Evolutionary conservation across 2,329 filamentous ascomycete genomes (phyloP), one percentile per base, ranked within the genome.

Genomic region (Neofusicoccum sp.): DNA sequence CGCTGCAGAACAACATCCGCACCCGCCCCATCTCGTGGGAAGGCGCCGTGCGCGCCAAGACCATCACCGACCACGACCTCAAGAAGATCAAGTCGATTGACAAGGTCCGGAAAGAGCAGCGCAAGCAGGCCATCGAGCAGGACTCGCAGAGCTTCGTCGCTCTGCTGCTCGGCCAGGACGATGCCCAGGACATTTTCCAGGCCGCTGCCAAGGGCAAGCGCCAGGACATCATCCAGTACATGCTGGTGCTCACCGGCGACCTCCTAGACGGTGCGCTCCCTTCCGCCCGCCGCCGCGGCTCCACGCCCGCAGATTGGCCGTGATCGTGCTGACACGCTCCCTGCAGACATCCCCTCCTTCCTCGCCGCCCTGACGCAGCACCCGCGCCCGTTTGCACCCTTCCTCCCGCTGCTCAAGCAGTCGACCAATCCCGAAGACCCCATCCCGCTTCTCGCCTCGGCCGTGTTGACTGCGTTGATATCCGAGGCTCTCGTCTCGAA

Each of bases 1-100:
- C 92, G 70, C 85, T 97, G 70, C 93, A 97, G 83, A 96, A 92
- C 86, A 98, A 98, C 84, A 97, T 98, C 77, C 92, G 95, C 75
- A 90, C 92, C 74, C 88, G 95, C 70, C 93, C 93, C 68, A 97
- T 99, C 79, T 93, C 94, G 64, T 99, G 95, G 95, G 94, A 98
- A 79, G 94, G 94, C 72, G 93, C 94, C 72, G 92, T 96, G 69
- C 88, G 95, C 77, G 92, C 92, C 71, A 92, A 93, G 77, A 95
- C 92, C 73, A 91, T 99, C 79, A 96, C 91, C 64, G 94, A 98
- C 70, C 89, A 91, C 70, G 94, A 99, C 79, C 87, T 97, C 71
- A 91, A 90, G 82, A 94, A 93, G 84, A 97, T 99, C 80, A 93
- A 93, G 78, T 92, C 93, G 66, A 92, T 98, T 71, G 95, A 98